Conservation (phyloP, 352 stramenopile genomes). For the Phytopythium montanum region DNA sequence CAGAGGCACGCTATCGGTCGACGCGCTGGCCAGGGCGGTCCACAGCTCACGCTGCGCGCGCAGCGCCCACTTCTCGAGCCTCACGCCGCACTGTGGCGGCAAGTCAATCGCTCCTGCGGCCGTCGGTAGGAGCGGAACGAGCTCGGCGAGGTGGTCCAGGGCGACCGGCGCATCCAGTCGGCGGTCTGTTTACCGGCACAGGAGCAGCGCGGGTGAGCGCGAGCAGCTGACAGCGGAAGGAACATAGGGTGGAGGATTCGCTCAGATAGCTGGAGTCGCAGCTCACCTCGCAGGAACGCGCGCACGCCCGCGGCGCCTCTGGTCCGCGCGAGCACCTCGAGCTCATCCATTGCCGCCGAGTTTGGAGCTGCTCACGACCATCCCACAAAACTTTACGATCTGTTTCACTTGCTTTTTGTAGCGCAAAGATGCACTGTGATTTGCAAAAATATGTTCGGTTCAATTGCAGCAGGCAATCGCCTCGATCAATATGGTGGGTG, state of each 20-base stretch:
- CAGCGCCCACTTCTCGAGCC: slow-evolving; percentile 38
- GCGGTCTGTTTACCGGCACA: slow-evolving; percentile 27
- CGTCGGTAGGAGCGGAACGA: slow-evolving; percentile 14
- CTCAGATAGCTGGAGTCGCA: not conserved
- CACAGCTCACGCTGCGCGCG: slow-evolving; percentile 53
- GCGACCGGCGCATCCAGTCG: slow-evolving; percentile 24
- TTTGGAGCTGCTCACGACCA: not conserved
- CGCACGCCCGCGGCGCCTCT: slow-evolving; percentile 41
- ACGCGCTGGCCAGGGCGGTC: slow-evolving; percentile 40
- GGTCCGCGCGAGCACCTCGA: slow-evolving; percentile 29
- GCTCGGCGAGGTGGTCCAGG: slow-evolving; percentile 22
- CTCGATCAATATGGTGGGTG: no score
- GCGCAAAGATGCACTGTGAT: not conserved
- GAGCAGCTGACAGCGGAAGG: not conserved
- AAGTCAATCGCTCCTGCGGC: not conserved
- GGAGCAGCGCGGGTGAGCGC: not conserved
- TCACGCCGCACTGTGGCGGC: slow-evolving; percentile 21
- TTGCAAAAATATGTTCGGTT: not conserved
- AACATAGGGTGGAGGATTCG: not conserved
- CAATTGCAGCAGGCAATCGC: not conserved
- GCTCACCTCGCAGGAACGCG: slow-evolving; percentile 32
- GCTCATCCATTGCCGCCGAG: slow-evolving; percentile 7
- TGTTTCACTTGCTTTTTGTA: not conserved
- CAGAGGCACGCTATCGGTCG: slow-evolving; percentile 5
- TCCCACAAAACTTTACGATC: not conserved